Evolutionary conservation across 305 asterid species (phyloP).

Genomic region (Solanum hybrid): DNA sequence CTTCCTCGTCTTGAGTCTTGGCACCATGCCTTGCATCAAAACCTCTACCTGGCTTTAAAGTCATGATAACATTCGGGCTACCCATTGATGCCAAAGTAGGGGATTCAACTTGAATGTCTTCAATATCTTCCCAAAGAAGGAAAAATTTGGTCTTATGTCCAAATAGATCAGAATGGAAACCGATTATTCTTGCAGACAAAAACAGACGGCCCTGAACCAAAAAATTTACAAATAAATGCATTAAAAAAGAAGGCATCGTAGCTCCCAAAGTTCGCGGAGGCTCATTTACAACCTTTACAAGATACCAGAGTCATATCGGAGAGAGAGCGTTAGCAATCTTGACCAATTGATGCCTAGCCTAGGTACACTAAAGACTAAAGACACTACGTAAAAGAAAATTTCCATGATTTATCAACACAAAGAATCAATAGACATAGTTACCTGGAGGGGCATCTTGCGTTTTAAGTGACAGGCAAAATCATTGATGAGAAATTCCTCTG

Average conservation of each 20-base stretch:
- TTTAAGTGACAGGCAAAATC: slow-evolving; percentile 92
- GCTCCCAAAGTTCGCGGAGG: neutral
- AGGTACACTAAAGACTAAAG: neutral
- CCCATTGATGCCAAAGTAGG: slow-evolving; percentile 97
- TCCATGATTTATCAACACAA: neutral
- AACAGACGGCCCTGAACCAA: slow-evolving; percentile 79
- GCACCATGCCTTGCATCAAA: slow-evolving; percentile 94
- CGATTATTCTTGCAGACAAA: slow-evolving; percentile 90
- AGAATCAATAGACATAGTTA: slow-evolving; percentile 20
- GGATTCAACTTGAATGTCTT: slow-evolving; percentile 74
- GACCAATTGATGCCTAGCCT: neutral
- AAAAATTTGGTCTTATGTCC: slow-evolving; percentile 90
- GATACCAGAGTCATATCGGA: neutral
- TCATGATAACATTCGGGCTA: slow-evolving; percentile 71
- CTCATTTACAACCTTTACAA: neutral
- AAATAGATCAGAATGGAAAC: slow-evolving; percentile 88
- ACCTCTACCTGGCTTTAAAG: slow-evolving; percentile 78
- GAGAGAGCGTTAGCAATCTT: neutral
- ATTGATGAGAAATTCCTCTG: slow-evolving; percentile 93
- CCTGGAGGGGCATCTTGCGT: slow-evolving; percentile 98
- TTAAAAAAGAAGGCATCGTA: neutral
- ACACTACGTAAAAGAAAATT: neutral
- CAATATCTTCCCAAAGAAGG: slow-evolving; percentile 95
- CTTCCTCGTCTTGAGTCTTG: slow-evolving; percentile 70
- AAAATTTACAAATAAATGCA: slow-evolving; percentile 2